These are phyloP conservation scores for Mycocalia duriaeana DNA, from an alignment of 1,284 basidiomycete genomes.

Conservation along the genomic window DNA sequence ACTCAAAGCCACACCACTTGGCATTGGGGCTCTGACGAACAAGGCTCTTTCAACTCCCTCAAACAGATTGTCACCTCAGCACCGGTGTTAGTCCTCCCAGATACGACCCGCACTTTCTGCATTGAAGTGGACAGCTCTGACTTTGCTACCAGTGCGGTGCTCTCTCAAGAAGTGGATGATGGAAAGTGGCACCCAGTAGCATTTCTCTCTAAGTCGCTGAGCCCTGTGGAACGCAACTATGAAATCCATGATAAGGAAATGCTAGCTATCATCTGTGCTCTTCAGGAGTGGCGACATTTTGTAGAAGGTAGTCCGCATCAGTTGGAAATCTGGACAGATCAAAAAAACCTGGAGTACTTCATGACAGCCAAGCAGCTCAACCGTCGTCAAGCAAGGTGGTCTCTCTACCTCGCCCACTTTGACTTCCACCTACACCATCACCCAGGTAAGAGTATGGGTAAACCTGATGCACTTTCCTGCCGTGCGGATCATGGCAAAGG, in stretches of 20 bases:
- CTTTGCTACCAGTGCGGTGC: conserved; percentile 24
- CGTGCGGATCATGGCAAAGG: conserved; percentile 28
- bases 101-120: conserved; percentile 15
- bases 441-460: conserved; percentile 27
- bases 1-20: background rate
- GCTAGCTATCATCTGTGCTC: conserved; percentile 31
- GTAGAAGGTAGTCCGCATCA: conserved; percentile 18
- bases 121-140: conserved; percentile 25
- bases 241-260: conserved; percentile 28
- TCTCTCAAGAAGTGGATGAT: conserved; percentile 21
- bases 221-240: conserved; percentile 34
- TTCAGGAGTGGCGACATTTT: conserved; percentile 35
- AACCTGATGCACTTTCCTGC: conserved; percentile 37
- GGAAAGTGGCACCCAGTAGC: conserved; percentile 24
- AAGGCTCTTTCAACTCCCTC: conserved; percentile 14
- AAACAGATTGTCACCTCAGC: conserved; percentile 18
- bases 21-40: background rate
- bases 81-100: conserved; percentile 17
- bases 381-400: conserved; percentile 37
- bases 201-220: conserved; percentile 21
- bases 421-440: conserved; percentile 33
- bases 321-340: conserved; percentile 33
- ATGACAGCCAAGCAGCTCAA: conserved; percentile 26
- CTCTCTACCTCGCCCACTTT: conserved; percentile 26
- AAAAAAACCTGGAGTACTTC: conserved; percentile 41